Percentiles rank a stretch among this genome's conserved stretches.
Conservation (phyloP, 2,329 filamentous ascomycete genomes). For the Penicillium sp. region DNA sequence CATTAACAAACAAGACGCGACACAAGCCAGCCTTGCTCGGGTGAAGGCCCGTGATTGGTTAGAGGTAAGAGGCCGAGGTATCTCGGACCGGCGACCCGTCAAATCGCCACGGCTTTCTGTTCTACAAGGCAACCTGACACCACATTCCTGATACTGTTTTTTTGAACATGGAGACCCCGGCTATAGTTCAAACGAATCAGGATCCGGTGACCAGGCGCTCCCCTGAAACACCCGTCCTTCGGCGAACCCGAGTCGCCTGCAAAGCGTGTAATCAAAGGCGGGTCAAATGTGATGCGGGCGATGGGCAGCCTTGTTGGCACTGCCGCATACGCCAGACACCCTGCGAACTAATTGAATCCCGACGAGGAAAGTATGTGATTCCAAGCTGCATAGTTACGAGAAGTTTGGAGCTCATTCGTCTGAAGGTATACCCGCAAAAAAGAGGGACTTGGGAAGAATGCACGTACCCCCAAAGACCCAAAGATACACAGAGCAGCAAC, state of each 20-base stretch:
- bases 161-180: background rate
- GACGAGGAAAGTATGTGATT: constrained; percentile 22
- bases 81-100: background rate
- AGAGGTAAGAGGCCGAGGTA: background rate
- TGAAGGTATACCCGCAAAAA: background rate
- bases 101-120: background rate
- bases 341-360: constrained; percentile 27
- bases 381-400: background rate
- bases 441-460: background rate
- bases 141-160: background rate
- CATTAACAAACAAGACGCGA: too few relatives aligned
- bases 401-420: background rate
- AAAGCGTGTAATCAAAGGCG: constrained; percentile 27
- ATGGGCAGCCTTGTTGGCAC: constrained; percentile 26
- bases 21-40: too few relatives aligned
- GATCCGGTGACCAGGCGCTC: background rate
- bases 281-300: constrained; percentile 27
- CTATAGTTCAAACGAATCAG: background rate
- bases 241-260: constrained; percentile 22
- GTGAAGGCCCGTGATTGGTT: background rate
- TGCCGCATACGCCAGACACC: constrained; percentile 17
- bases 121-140: background rate
- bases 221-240: background rate
- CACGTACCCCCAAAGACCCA: background rate
- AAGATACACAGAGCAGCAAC: background rate